A percentile compares a stretch with the other conserved stretches of the same genome.
These are phyloP conservation scores for Thelonectria blattea DNA, from an alignment of 2,329 filamentous ascomycete species.

Conservation along the genomic window DNA sequence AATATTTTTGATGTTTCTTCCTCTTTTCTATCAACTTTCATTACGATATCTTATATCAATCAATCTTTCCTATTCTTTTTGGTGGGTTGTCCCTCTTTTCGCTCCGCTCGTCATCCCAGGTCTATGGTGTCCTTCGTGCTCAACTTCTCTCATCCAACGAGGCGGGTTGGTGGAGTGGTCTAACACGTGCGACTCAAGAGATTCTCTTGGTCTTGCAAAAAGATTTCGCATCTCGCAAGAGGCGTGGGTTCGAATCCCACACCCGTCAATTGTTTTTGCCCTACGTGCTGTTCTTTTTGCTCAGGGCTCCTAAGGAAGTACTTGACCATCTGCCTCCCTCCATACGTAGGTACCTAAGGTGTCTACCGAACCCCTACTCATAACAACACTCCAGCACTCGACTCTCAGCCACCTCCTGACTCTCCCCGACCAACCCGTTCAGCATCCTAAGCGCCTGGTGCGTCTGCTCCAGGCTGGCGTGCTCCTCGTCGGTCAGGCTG, in stretches of 20 bases:
- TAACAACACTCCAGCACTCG: no score
- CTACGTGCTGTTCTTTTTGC: not conserved
- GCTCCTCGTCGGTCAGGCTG: not conserved
- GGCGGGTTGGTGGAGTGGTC: constrained; percentile 8
- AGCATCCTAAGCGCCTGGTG: constrained; percentile 1
- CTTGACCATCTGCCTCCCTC: no score
- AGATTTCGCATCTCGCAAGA: constrained; percentile 7
- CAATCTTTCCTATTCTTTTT: no score
- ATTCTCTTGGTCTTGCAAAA: not conserved
- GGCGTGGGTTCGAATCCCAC: constrained; percentile 5
- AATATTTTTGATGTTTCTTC: not conserved
- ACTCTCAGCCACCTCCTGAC: no score
- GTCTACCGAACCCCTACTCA: no score
- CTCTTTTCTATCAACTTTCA: no score
- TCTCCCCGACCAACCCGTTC: no score
- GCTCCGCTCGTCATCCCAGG: no score
- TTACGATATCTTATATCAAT: no score
- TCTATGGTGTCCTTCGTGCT: not conserved
- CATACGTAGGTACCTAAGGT: no score
- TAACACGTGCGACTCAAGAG: constrained; percentile 10
- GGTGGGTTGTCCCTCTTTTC: no score
- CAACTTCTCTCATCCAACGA: not conserved
- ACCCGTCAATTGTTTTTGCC: not conserved
- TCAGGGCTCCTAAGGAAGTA: no score
- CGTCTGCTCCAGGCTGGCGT: not conserved